phyloP scores from a whole-genome alignment of 495 filamentous ascomycete genomes.

The Chaetomium cochliodes region DNA sequence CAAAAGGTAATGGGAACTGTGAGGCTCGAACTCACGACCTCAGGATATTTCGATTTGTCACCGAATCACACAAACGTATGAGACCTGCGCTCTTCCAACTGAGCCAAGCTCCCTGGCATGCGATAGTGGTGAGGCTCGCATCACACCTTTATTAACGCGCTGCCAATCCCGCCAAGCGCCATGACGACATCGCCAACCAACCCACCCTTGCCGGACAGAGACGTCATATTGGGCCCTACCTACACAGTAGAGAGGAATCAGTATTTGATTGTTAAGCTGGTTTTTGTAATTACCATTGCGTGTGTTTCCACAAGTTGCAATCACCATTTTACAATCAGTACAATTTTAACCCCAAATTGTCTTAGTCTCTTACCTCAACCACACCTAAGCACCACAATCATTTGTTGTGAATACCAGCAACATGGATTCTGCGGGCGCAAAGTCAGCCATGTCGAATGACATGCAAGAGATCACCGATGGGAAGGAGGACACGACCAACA shows the following conservation, averaged over 20 bases:
- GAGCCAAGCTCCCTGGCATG: constrained; percentile 25
- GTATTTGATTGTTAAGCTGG: too few relatives aligned
- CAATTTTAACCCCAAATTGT: too few relatives aligned
- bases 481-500: constrained; percentile 36
- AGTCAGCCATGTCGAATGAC: constrained; percentile 41
- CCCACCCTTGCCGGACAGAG: too few relatives aligned
- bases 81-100: constrained; percentile 31
- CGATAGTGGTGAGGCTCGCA: background rate
- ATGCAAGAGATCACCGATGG: constrained; percentile 42
- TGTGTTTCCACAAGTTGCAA: too few relatives aligned
- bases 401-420: background rate
- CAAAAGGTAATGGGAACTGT: constrained; percentile 22
- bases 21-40: constrained; percentile 32
- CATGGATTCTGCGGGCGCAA: constrained; percentile 40
- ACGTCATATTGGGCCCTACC: too few relatives aligned
- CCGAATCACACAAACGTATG: constrained; percentile 24
- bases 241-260: too few relatives aligned
- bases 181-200: background rate
- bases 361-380: too few relatives aligned
- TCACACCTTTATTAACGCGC: background rate
- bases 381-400: too few relatives aligned
- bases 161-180: background rate
- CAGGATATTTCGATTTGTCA: constrained; percentile 23
- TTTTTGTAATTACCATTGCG: too few relatives aligned
- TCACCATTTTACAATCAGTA: too few relatives aligned